These are phyloP conservation scores for Cynanchum wilfordii DNA, from an alignment of 257 asterid species.

Conservation along the genomic window DNA sequence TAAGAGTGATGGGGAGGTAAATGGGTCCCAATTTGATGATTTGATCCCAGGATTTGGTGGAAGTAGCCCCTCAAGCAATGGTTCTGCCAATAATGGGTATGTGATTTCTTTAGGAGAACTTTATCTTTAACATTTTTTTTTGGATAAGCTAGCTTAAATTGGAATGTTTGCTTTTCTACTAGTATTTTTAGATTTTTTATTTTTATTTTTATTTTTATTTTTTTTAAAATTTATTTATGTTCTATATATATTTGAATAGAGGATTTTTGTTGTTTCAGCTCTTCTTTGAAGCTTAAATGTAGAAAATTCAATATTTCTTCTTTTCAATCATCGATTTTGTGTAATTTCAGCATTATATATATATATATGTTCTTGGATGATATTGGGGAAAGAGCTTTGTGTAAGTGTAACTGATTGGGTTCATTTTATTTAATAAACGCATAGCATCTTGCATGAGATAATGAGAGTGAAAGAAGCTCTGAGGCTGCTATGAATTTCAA, in stretches of 20 bases:
- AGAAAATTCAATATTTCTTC: background rate
- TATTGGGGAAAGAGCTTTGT: background rate
- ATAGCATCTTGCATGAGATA: background rate
- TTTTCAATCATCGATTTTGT: background rate
- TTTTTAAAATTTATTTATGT: background rate
- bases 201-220: too few species aligned
- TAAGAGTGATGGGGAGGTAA: constrained; percentile 26
- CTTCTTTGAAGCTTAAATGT: background rate
- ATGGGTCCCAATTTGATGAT: constrained; percentile 39
- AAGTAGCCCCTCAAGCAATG: constrained; percentile 30
- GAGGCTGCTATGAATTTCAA: background rate
- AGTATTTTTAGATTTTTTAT: background rate
- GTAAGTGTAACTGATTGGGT: background rate
- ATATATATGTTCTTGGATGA: background rate
- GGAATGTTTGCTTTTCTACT: background rate
- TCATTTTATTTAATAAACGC: background rate
- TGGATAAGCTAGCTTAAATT: background rate
- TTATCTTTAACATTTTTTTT: background rate
- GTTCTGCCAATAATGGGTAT: constrained; percentile 24
- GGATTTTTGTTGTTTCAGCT: background rate
- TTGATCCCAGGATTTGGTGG: constrained; percentile 53
- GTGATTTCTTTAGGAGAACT: background rate
- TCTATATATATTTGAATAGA: background rate
- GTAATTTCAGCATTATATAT: background rate
- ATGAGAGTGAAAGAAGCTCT: background rate